These are phyloP conservation scores for Aspergillus cejpii DNA, from an alignment of 2,329 filamentous ascomycete genomes.

Conservation along the genomic window DNA sequence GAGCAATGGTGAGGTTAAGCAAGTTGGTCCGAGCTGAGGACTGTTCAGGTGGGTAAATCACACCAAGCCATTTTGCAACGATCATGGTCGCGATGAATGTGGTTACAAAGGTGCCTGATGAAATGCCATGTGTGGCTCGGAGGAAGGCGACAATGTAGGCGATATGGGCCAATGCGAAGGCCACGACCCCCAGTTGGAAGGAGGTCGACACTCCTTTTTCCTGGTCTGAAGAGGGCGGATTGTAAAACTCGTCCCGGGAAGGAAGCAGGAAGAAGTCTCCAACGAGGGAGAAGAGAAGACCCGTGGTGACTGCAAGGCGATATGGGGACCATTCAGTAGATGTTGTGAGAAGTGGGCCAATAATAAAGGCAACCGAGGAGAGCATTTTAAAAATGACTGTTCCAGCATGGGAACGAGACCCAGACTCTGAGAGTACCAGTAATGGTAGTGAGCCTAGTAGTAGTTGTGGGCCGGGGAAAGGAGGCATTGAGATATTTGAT, in stretches of 20 bases:
- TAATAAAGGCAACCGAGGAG: conserved; percentile 25
- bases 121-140: conserved; percentile 8
- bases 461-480: conserved; percentile 13
- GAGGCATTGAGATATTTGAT: conserved; percentile 1
- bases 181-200: conserved; percentile 25
- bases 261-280: conserved; percentile 26
- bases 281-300: conserved; percentile 20
- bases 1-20: conserved; percentile 18
- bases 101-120: conserved; percentile 12
- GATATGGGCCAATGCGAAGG: conserved; percentile 26
- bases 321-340: conserved; percentile 18
- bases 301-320: conserved; percentile 17
- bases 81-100: conserved; percentile 17
- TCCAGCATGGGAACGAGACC: conserved; percentile 19
- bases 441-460: conserved; percentile 22
- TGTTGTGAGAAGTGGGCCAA: conserved; percentile 17
- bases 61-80: conserved; percentile 21
- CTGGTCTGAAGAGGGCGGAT: conserved; percentile 1
- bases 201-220: conserved; percentile 15
- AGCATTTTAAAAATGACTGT: conserved; percentile 26
- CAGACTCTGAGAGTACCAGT: conserved; percentile 22
- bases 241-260: conserved; percentile 19
- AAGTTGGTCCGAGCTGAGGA: conserved; percentile 15
- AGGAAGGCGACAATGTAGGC: conserved; percentile 27
- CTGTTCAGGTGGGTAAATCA: conserved; percentile 19